Base-by-base conservation (phyloP, 257 asterid species). In the Nicotiana noctiflora region DNA sequence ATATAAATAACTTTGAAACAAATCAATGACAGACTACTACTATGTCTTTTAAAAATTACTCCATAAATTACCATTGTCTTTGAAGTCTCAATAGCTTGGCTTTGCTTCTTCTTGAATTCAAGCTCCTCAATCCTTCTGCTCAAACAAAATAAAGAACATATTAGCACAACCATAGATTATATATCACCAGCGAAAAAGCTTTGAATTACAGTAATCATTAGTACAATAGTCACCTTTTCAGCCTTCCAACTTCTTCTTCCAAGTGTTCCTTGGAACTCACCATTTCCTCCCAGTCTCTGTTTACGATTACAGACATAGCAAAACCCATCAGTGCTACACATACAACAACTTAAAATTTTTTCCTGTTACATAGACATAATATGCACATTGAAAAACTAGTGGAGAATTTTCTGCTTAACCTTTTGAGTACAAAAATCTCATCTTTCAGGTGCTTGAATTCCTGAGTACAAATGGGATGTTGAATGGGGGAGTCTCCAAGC, bases 401-500 rank as follows among this genome's bases (percentile, higher is more conserved):
- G 37, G 13, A 40, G 37, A 15, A 8, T 49, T 29, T 75, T 27
- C 23, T 15, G 53, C 53, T 40, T 77, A 8, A 95, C 99, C 97
- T 92, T 87, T 89, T 91, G 17, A 96, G 89, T 8, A 32, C 80
- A 7, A 60, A 67, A 64, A 92, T 83, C 70, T 90, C 96, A 32
- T 90, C 93, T 81, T 80, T 93, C 85, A 96, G 77, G 61, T 81
- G 84, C 85, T 82, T 96, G 56, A 96, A 67, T 83, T 91, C 97
- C 79, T 84, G 86, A 25, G 97, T 96, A 89, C 93, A 92, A 8
- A 86, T 82, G 12, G 99, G 99, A 76, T 93, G 96, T 85, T 94
- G 99, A 79, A 93, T 91, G 37, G 97, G 97, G 60, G 94, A 87
- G 85, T 96, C 97, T 79, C 99, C 99, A 51, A 83, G 95, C 77